Base-by-base conservation (phyloP, 345 rosid genomes). In the Lepidium didymum region DNA sequence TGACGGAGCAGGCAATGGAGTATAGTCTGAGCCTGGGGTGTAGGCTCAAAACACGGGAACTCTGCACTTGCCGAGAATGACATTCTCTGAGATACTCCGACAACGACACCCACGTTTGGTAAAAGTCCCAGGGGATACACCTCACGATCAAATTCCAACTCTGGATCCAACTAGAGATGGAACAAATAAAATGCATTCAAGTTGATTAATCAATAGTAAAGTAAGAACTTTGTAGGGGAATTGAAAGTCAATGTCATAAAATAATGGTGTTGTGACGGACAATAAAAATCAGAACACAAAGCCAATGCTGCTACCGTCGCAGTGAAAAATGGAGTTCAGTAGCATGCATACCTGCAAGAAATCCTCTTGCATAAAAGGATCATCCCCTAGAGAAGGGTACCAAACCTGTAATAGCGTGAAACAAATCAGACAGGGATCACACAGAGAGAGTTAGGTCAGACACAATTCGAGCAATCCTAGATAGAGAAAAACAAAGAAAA, bases 11-110 rank as follows among this genome's bases (percentile, higher is more conserved):
- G 81, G 80, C 99, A 94, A 80, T 94, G 99, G 73, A 94, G 69
- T 82, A 94, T 87, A 55, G 97, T 91, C 80, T 94, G 99, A 42
- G 96, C 95, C 78, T 94, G 99, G 65, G 99, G 97, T 81, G 96
- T 81, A 56, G 97, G 97, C 78, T 94, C 96, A 79, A 94, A 94
- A 81, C 97, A 89, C 0, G 99, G 96, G 73, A 94, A 94, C 75
- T 94, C 99, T 25, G 99, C 87, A 76, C 93, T 84, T 49, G 97
- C 95, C n/a, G 96, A 85, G 85, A 91, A 91, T 29, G 96, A 94
- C 92, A 94, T 71, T 78, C 97, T 86, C 75, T 94, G 99, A 57
- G 92, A 91, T 64, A 91, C 91, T 69, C 99, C 96, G 68, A 94
- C 97, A 73, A 91, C 96, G 27, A 91, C 91, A 41, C 99, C 99